Conservation (phyloP, 768 basidiomycete species). For the Russula virescens region DNA sequence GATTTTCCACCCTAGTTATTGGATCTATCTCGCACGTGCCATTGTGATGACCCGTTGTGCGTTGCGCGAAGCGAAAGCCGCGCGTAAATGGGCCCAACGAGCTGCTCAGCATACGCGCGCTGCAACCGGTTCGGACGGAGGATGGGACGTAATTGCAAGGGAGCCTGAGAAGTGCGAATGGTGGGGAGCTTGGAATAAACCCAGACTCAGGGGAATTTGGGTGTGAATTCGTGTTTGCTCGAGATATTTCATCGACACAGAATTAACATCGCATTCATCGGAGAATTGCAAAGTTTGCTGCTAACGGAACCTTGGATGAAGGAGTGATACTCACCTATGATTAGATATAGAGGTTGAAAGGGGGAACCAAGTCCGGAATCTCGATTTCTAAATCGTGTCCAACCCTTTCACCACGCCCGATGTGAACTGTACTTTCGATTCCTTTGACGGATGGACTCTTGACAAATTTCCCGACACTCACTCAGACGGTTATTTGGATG, state of each 20-base stretch:
- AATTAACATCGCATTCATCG: background rate
- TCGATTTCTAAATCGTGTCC: background rate
- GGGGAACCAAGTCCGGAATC: background rate
- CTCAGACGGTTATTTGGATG: background rate
- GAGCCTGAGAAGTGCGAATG: conserved; percentile 11
- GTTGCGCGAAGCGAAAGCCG: background rate
- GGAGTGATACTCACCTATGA: background rate
- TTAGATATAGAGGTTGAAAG: background rate
- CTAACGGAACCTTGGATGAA: background rate
- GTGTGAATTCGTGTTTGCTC: background rate
- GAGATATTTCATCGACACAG: background rate
- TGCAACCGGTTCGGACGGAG: conserved; percentile 9
- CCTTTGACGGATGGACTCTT: background rate
- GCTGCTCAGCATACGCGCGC: conserved; percentile 11
- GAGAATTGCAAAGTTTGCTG: background rate
- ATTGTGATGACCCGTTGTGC: conserved; percentile 1
- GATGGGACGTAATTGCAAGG: conserved; percentile 13
- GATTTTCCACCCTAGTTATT: conserved; percentile 1
- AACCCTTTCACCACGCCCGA: too few relatives aligned
- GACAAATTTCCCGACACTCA: background rate
- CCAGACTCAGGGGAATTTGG: background rate
- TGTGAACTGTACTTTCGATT: too few relatives aligned
- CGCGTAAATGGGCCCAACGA: conserved; percentile 8
- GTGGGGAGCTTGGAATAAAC: conserved; percentile 9
- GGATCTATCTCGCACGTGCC: background rate